phyloP scores from a whole-genome alignment of 805 yeast species.

The Clavispora vitiphila region DNA sequence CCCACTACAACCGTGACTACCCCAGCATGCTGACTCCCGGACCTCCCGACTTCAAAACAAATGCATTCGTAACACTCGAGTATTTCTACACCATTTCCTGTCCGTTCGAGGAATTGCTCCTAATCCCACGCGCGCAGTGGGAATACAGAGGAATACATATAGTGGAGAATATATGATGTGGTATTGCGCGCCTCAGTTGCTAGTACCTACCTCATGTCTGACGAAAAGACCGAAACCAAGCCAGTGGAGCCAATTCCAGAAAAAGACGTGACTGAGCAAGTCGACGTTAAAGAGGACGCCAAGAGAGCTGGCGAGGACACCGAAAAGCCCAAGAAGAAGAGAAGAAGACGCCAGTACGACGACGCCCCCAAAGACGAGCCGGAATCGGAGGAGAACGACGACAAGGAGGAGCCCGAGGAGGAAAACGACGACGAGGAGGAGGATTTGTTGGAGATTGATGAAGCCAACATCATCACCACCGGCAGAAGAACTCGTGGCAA shows the following conservation, averaged over 20 bases:
- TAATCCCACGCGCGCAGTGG: too few relatives aligned
- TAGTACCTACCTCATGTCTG: not conserved
- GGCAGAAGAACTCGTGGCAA: conserved; percentile 91
- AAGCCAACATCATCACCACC: conserved; percentile 73
- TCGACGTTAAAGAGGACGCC: conserved; percentile 11
- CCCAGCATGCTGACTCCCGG: too few relatives aligned
- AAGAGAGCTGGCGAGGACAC: conserved; percentile 11
- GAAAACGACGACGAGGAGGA: conserved; percentile 72
- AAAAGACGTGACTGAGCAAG: conserved; percentile 1
- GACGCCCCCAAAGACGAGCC: conserved; percentile 49
- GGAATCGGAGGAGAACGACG: conserved; percentile 39
- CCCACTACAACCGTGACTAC: too few relatives aligned
- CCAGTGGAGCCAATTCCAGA: not conserved
- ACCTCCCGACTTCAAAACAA: too few relatives aligned
- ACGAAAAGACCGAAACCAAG: conserved; percentile 2
- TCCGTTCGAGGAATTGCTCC: too few relatives aligned
- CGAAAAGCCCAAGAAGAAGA: conserved; percentile 42
- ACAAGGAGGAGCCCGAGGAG: conserved; percentile 45
- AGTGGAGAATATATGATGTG: too few relatives aligned
- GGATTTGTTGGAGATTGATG: conserved; percentile 73
- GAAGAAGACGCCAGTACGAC: conserved; percentile 53
- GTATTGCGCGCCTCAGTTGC: not conserved
- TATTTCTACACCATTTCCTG: too few relatives aligned
- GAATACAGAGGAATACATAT: not conserved
- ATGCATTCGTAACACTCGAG: too few relatives aligned